Percentiles rank a stretch among this genome's conserved stretches.
These are phyloP conservation scores for Alopecurus myosuroides DNA, from an alignment of 176 grass and related monocot species.

Conservation along the genomic window DNA sequence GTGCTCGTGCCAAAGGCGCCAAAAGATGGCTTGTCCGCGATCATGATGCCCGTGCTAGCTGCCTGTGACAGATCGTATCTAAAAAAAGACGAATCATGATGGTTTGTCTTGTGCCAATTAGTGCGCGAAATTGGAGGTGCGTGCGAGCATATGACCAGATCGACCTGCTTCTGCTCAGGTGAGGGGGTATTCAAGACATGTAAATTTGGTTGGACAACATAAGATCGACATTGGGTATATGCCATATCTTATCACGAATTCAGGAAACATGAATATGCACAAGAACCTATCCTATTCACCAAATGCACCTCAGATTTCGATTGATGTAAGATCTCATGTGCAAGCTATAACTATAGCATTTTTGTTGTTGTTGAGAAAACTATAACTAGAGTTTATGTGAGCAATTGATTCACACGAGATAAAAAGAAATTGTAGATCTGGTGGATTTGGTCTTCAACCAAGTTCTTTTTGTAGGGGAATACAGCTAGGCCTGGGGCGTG, in stretches of 20 bases:
- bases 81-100: neutral
- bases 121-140: neutral
- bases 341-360: too few species aligned
- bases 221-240: neutral
- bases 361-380: too few species aligned
- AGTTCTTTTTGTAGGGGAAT: neutral
- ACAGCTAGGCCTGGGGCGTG: neutral
- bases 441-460: neutral
- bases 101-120: neutral
- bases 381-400: neutral
- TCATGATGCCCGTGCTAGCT: neutral
- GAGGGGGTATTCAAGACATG: neutral
- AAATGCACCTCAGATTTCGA: too few species aligned
- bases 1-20: neutral
- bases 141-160: neutral
- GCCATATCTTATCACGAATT: neutral
- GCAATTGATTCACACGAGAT: neutral
- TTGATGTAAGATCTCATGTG: too few species aligned
- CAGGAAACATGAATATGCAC: neutral
- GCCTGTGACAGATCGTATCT: neutral
- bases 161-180: neutral
- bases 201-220: neutral
- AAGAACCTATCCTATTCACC: neutral
- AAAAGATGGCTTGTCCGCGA: neutral
- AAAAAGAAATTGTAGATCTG: neutral